Conservation (phyloP, 2,329 filamentous ascomycete genomes). For the Onygenales sp. region DNA sequence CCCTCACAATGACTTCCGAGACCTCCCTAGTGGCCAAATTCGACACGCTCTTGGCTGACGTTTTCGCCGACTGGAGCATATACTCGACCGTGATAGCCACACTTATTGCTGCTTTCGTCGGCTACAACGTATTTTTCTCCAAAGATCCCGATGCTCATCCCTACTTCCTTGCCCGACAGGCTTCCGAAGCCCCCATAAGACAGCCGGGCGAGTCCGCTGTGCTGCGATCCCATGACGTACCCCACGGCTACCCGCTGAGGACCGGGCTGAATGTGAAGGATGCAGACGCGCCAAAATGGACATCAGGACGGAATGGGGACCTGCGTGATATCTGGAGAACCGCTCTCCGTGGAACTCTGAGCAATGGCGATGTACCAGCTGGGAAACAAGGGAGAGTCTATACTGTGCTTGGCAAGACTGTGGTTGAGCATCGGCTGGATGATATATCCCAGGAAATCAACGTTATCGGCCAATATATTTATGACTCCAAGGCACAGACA, state of each 20-base stretch:
- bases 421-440: slow-evolving; percentile 61
- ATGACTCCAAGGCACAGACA: slow-evolving; percentile 57
- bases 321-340: slow-evolving; percentile 83
- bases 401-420: slow-evolving; percentile 67
- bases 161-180: slow-evolving; percentile 78
- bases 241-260: slow-evolving; percentile 74
- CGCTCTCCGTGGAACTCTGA: slow-evolving; percentile 54
- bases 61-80: slow-evolving; percentile 72
- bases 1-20: slow-evolving; percentile 29
- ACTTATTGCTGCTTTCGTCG: slow-evolving; percentile 55
- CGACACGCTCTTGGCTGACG: slow-evolving; percentile 59
- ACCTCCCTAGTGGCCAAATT: slow-evolving; percentile 55
- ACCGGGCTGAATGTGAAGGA: slow-evolving; percentile 75
- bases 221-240: slow-evolving; percentile 74
- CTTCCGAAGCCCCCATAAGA: slow-evolving; percentile 66
- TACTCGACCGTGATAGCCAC: slow-evolving; percentile 66
- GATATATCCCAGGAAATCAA: slow-evolving; percentile 79
- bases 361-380: slow-evolving; percentile 51
- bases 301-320: slow-evolving; percentile 74
- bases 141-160: slow-evolving; percentile 87
- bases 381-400: slow-evolving; percentile 60
- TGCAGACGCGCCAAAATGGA: slow-evolving; percentile 70
- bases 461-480: slow-evolving; percentile 68
- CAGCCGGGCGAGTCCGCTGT: slow-evolving; percentile 76
- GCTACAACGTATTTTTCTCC: slow-evolving; percentile 60